A percentile compares a stretch with the other conserved stretches of the same genome.
Conservation (phyloP, 257 asterid species). For the Echium plantagineum region DNA sequence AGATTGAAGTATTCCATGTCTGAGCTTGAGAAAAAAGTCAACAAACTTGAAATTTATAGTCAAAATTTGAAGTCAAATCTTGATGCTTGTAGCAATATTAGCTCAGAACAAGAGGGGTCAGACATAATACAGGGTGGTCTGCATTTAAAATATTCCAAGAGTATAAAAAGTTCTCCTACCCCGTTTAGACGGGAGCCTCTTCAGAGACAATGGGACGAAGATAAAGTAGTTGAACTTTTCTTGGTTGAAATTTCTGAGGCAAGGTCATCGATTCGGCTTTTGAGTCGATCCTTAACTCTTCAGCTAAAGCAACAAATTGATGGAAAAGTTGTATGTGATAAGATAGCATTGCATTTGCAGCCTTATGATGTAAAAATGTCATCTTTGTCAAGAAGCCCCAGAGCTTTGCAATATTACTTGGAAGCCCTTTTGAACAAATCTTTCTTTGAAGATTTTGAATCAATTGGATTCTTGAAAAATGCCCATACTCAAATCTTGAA, state of each 20-base stretch:
- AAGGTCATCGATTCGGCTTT: slow-evolving; percentile 46
- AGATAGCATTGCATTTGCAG: slow-evolving; percentile 52
- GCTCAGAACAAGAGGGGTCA: neutral
- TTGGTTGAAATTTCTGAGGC: slow-evolving; percentile 59
- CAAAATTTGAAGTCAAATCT: slow-evolving; percentile 1
- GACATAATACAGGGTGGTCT: neutral
- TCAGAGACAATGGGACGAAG: slow-evolving; percentile 3
- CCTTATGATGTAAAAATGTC: slow-evolving; percentile 58
- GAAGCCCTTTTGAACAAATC: slow-evolving; percentile 72
- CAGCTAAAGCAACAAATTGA: slow-evolving; percentile 49
- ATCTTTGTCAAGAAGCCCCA: slow-evolving; percentile 55
- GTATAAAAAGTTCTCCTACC: neutral
- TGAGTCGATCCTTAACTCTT: slow-evolving; percentile 47
- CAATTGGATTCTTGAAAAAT: slow-evolving; percentile 45
- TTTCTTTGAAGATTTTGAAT: slow-evolving; percentile 68
- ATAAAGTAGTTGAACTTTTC: slow-evolving; percentile 51
- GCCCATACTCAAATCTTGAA: slow-evolving; percentile 37
- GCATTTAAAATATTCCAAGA: slow-evolving; percentile 15
- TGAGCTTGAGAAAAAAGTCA: slow-evolving; percentile 72
- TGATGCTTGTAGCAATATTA: neutral
- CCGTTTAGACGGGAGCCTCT: no score
- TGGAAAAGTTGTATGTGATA: slow-evolving; percentile 40
- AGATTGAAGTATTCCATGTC: slow-evolving; percentile 65
- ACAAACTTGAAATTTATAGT: slow-evolving; percentile 3
- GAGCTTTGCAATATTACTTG: slow-evolving; percentile 44